Evolutionary conservation across 2,329 filamentous ascomycete species (phyloP).

Genomic region (Neurospora sp.): DNA sequence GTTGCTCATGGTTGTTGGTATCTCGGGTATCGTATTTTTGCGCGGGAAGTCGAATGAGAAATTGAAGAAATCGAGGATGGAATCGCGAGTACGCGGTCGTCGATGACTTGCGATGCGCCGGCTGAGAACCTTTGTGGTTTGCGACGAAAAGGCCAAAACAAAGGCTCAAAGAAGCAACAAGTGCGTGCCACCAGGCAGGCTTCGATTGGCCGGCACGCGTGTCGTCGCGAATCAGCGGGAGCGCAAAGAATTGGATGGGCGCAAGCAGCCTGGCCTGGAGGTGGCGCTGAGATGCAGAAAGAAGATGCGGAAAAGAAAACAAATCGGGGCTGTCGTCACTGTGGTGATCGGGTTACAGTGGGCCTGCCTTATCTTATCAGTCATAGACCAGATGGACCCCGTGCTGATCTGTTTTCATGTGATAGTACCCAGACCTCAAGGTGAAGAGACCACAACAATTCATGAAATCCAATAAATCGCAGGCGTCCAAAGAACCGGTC

Average conservation of each 20-base stretch:
- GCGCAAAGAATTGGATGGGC: not conserved
- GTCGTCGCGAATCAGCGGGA: accelerated
- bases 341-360: not conserved
- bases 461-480: not conserved
- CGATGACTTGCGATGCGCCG: not conserved
- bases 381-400: not conserved
- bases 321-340: not conserved
- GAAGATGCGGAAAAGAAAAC: not conserved
- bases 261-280: not conserved
- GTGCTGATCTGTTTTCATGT: not conserved
- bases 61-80: not conserved
- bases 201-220: not conserved
- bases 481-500: too few species aligned
- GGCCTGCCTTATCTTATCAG: not conserved
- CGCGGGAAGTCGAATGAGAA: not conserved
- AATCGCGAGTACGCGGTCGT: not conserved
- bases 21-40: not conserved
- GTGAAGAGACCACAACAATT: not conserved
- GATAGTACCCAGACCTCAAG: not conserved
- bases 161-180: not conserved
- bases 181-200: not conserved
- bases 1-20: conserved; percentile 1
- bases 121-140: not conserved
- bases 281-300: not conserved
- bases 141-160: not conserved